Percentiles rank a stretch among this genome's conserved stretches.
phyloP scores from a whole-genome alignment of 2,329 filamentous ascomycete species.

The Ophiostoma sp. region DNA sequence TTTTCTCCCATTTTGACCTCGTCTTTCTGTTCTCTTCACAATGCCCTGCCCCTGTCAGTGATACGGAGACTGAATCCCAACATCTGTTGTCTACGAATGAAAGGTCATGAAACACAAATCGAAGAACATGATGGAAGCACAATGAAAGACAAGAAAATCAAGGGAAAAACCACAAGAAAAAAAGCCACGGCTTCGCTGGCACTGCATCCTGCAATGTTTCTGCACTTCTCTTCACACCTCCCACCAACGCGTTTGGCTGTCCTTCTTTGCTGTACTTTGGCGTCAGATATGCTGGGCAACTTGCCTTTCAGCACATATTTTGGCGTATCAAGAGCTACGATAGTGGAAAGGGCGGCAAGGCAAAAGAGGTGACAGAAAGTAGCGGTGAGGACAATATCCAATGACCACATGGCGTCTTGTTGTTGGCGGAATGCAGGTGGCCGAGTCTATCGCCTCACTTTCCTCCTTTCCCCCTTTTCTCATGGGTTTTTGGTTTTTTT shows the following conservation, averaged over 20 bases:
- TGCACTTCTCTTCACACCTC: slow-evolving; percentile 16
- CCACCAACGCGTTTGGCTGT: not conserved
- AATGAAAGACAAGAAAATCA: not conserved
- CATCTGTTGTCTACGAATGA: not conserved
- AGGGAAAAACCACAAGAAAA: not conserved
- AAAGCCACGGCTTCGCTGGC: slow-evolving; percentile 11
- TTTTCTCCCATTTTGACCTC: not conserved
- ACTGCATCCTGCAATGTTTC: slow-evolving; percentile 3
- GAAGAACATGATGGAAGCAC: not conserved
- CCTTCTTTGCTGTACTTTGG: not conserved
- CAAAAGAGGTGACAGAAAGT: not conserved
- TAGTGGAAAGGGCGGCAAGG: not conserved
- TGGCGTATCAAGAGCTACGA: not conserved
- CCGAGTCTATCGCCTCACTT: not conserved
- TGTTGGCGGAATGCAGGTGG: slow-evolving; percentile 24
- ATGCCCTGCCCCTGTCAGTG: not conserved
- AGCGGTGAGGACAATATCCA: not conserved
- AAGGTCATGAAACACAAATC: not conserved
- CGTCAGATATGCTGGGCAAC: slow-evolving; percentile 4
- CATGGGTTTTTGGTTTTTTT: not conserved
- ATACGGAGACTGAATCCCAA: not conserved
- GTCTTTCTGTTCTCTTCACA: not conserved
- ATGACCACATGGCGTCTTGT: not conserved
- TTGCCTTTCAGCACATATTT: not conserved
- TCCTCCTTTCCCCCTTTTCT: not conserved